Evolutionary conservation across 768 basidiomycete species (phyloP).

Genomic region (Rhodosporidiobolus odoratus): DNA sequence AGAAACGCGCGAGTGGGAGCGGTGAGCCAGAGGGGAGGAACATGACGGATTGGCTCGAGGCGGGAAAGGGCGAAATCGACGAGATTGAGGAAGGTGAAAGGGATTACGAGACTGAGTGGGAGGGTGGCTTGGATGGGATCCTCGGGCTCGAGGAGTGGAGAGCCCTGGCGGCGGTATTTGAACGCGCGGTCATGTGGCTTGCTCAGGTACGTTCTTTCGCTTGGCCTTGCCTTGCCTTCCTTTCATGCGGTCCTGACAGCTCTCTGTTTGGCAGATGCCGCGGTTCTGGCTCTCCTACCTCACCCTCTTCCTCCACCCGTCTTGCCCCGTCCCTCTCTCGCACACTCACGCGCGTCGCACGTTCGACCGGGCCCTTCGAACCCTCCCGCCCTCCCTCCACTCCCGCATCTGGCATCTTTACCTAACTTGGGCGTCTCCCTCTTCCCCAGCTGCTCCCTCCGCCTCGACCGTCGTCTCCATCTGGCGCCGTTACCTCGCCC

Average conservation of each 20-base stretch:
- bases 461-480: constrained; percentile 63
- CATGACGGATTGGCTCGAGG: constrained; percentile 36
- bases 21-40: constrained; percentile 47
- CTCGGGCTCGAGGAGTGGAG: constrained; percentile 98
- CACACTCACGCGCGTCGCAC: constrained; percentile 88
- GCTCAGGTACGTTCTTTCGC: constrained; percentile 61
- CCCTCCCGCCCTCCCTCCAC: constrained; percentile 87
- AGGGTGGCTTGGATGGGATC: constrained; percentile 73
- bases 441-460: constrained; percentile 59
- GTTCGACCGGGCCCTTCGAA: constrained; percentile 88
- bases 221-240: neutral
- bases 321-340: constrained; percentile 75
- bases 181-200: constrained; percentile 89
- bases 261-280: constrained; percentile 61
- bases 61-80: constrained; percentile 45
- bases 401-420: constrained; percentile 87
- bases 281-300: constrained; percentile 91
- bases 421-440: constrained; percentile 66
- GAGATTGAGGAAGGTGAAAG: constrained; percentile 35
- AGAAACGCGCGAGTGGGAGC: constrained; percentile 77
- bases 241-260: constrained; percentile 2
- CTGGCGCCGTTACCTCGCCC: constrained; percentile 79
- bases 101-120: constrained; percentile 54
- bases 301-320: constrained; percentile 79
- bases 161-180: constrained; percentile 75